Base-by-base conservation (phyloP, 441 rosid genomes). In the Viola pubescens region DNA sequence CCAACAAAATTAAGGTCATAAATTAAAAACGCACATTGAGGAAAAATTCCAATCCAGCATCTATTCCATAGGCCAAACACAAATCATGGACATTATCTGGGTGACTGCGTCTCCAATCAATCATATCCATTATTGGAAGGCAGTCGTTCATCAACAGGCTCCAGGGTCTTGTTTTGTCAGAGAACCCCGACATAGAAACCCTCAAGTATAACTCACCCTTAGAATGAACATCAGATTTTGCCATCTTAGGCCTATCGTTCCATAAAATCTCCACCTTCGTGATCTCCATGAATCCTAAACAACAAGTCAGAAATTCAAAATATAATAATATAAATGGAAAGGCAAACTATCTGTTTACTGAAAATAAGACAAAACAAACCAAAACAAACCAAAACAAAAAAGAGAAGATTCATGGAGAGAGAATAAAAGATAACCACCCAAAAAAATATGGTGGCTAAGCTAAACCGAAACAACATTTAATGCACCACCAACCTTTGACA, bases 41-140 rank as follows among this genome's bases (percentile, higher is more conserved):
- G 63, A 91, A 94, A 64, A 79, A 69, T 60, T 73, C 83, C 75
- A 85, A 74, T 59, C 91, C 97, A 38, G 97, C 85, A 49, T 80
- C 91, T 63, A 94, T 79, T 56, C 98, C 99, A 69, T 70, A 83
- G 58, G 88, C 85, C 54, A 73, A 81, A 72, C 85, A 81, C 71
- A 87, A 83, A 43, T 84, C 86, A 11, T 70, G 80, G 62, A 91
- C 82, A 60, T 84, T 87, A 73, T 95, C 94, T 0, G 99, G 96
- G 80, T 86, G 97, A 75, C 96, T 91, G 56, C 92, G 85, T 3
- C 75, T 76, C 99, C 99, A 89, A 48, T 95, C 96, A 3, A 94
- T 91, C 79, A 73, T 67, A 71, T 84, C 87, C 83, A 82, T 84
- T 43, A 91, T 69, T 47, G 72, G 86, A 64, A 84, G 72, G 73